Evolutionary conservation across 1,139 yeast genomes (phyloP), one percentile per base, ranked within the genome.

Genomic region (Protomyces gravidus): DNA sequence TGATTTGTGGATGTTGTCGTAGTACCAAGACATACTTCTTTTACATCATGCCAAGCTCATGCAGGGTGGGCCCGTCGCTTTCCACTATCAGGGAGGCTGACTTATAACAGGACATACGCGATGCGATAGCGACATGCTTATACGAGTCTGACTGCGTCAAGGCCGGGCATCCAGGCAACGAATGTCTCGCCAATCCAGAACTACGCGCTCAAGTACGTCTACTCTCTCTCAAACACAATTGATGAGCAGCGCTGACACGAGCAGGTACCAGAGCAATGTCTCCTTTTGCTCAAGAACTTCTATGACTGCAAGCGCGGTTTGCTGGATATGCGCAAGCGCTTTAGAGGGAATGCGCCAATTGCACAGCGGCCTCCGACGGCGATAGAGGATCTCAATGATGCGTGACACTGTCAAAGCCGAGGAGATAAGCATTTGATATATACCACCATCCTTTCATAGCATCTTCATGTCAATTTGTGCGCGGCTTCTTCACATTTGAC

Each of bases 321-420:
- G 68, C 84, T 87, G 62, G 96, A 89, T 68, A 89, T 89, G 95
- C 75, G 71, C 4, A 90, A 89, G 71, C 80, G 98, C 66, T 87
- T 92, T 76, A 79, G 88, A 69, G 98, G 98, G 6, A 92, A 92
- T 69, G 98, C 95, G 0, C 90, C 97, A 67, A 66, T 1, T 68
- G 64, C 40, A 30, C 58, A 53, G 27, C 36, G 58, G 28, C 58
- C 58, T 28, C 58, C 58, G 23, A 36, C 42, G 19, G 42, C 19
- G 42, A 17, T 36, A 15, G 42, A 36, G 13, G 42, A 36, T 19
- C 21, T 36, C 23, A 36, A 36, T 36, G 42, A 36, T n/a, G 42
- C 25, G 5, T 36, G 13, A 13, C 13, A 28, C 32, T 9, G 13
- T 1, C 13, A 28, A 9, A 28, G 32, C 13, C 32, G 13, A 9